These are phyloP conservation scores for Mycosphaerelloides madeirae DNA, from an alignment of 2,329 filamentous ascomycete species.

Conservation along the genomic window DNA sequence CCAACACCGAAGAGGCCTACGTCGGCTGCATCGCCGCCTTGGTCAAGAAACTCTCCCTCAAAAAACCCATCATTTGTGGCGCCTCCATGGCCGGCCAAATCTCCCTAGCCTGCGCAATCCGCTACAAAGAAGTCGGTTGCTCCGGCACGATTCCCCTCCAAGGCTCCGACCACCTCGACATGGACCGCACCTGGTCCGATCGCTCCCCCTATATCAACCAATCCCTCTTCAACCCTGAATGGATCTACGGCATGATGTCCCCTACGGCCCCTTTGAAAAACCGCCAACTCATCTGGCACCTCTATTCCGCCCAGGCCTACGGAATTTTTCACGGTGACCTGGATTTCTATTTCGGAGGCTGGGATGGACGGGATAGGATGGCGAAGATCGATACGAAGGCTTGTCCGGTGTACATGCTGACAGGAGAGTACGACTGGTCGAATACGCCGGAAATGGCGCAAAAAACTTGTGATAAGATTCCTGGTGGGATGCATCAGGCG, in stretches of 20 bases:
- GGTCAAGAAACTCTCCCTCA: constrained; percentile 41
- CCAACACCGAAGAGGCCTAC: constrained; percentile 42
- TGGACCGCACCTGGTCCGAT: constrained; percentile 42
- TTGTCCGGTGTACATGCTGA: constrained; percentile 50
- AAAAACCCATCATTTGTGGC: constrained; percentile 47
- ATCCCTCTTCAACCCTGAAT: constrained; percentile 40
- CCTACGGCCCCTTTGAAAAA: constrained; percentile 42
- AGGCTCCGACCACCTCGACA: constrained; percentile 40
- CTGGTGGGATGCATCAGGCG: constrained; percentile 40
- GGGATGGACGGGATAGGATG: constrained; percentile 43
- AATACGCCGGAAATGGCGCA: constrained; percentile 46
- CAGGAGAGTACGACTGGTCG: constrained; percentile 47
- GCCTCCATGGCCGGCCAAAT: constrained; percentile 50
- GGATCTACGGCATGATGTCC: constrained; percentile 48
- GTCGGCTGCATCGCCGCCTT: constrained; percentile 44
- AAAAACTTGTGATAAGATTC: constrained; percentile 45
- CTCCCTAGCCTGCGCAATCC: constrained; percentile 45
- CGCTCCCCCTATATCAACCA: constrained; percentile 47
- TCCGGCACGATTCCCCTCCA: constrained; percentile 46
- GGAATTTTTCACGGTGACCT: constrained; percentile 50
- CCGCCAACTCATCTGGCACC: constrained; percentile 48
- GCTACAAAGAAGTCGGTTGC: constrained; percentile 45
- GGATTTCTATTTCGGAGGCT: constrained; percentile 49
- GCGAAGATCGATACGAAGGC: constrained; percentile 43
- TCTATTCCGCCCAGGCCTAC: constrained; percentile 48